Conservation (phyloP, 139 green algal genomes). For the Chlorella sp. region DNA sequence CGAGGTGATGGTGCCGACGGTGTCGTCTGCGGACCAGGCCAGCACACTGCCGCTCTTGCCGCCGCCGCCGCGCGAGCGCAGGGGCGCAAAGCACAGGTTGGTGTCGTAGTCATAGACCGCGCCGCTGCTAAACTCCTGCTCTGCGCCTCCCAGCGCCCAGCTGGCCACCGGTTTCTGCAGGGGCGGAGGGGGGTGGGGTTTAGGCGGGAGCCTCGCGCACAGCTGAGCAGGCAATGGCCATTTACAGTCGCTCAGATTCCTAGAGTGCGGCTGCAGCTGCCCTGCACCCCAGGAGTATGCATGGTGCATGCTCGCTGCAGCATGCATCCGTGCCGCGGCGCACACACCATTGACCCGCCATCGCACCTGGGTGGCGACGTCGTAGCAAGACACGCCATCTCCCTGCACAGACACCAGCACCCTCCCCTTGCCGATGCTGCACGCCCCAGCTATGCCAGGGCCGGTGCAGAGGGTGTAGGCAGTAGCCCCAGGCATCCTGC, state of each 20-base stretch:
- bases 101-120: conserved; percentile 26
- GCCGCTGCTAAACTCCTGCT: conserved; percentile 15
- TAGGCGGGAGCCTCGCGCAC: too few species aligned
- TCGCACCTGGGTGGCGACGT: not conserved
- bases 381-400: conserved; percentile 23
- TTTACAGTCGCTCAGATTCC: not conserved
- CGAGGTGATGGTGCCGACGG: conserved; percentile 12
- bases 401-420: conserved; percentile 30
- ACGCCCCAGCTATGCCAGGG: not conserved
- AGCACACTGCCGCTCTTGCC: conserved; percentile 20
- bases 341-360: not conserved
- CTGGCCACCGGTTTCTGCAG: conserved; percentile 21
- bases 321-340: not conserved
- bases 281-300: not conserved
- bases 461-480: conserved; percentile 9
- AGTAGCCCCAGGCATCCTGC: not conserved
- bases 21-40: not conserved
- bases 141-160: conserved; percentile 19
- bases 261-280: not conserved
- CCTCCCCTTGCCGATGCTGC: conserved; percentile 10
- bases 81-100: conserved; percentile 26
- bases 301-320: not conserved
- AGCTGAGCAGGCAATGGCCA: not conserved
- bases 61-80: conserved; percentile 3
- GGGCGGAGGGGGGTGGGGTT: too few species aligned